Percentiles rank a stretch among this genome's conserved stretches.
These are phyloP conservation scores for Ophiostoma montium DNA, from an alignment of 2,329 filamentous ascomycete genomes.

Conservation along the genomic window DNA sequence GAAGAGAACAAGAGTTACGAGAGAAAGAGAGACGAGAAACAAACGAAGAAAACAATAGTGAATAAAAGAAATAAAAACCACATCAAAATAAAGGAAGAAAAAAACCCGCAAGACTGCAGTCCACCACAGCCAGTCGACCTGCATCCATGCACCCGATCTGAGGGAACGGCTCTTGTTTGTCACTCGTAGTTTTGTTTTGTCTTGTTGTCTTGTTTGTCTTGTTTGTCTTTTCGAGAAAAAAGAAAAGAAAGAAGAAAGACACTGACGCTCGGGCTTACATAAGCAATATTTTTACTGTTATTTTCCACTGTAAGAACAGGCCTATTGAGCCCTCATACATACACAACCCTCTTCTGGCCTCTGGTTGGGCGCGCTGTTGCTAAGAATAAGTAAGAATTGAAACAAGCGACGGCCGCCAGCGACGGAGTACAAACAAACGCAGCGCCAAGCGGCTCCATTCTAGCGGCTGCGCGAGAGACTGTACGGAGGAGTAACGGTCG, in stretches of 20 bases:
- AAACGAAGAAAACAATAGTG: neutral
- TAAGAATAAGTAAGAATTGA: neutral
- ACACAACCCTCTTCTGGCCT: neutral
- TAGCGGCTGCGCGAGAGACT: too few relatives aligned
- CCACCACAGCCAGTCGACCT: constrained; percentile 10
- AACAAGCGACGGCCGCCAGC: neutral
- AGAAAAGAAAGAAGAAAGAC: too few relatives aligned
- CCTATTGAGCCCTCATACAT: too few relatives aligned
- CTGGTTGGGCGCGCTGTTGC: neutral
- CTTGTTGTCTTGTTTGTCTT: neutral
- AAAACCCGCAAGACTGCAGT: neutral
- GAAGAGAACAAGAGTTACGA: neutral
- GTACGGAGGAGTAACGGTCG: too few relatives aligned
- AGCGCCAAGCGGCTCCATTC: too few relatives aligned
- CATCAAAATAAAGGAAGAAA: neutral
- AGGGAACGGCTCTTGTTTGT: neutral
- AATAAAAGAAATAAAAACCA: neutral
- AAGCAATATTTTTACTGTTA: neutral
- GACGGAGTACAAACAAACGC: too few relatives aligned
- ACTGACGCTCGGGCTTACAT: too few relatives aligned
- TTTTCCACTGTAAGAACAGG: too few relatives aligned
- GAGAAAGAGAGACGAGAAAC: neutral
- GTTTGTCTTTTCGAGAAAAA: too few relatives aligned
- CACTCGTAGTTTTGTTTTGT: neutral
- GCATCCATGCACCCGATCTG: constrained; percentile 7